phyloP scores from a whole-genome alignment of 495 filamentous ascomycete species.

The Aspergillus saccharolyticus region DNA sequence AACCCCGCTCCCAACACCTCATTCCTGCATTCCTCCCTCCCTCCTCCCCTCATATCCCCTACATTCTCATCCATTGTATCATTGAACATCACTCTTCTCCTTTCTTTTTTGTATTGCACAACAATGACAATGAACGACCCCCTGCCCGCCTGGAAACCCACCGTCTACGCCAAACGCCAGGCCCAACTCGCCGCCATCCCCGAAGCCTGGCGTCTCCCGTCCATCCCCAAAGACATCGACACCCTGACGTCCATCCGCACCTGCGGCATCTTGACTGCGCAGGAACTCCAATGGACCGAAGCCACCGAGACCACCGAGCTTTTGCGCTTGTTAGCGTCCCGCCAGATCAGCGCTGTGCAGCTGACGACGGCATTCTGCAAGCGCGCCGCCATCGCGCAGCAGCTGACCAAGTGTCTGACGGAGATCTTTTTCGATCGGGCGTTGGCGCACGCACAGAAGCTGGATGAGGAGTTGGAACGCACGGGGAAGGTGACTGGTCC shows the following conservation, averaged over 20 bases:
- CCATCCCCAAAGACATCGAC: slow-evolving; percentile 9
- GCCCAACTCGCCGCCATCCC: slow-evolving; percentile 31
- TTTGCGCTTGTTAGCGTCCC: slow-evolving; percentile 37
- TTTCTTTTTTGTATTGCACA: no score
- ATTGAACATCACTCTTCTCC: no score
- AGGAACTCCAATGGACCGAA: slow-evolving; percentile 50
- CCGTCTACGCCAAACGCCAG: slow-evolving; percentile 9
- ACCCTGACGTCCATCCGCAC: slow-evolving; percentile 20
- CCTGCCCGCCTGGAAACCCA: slow-evolving; percentile 15
- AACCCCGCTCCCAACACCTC: background rate
- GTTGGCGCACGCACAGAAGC: slow-evolving; percentile 31
- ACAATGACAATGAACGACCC: slow-evolving; percentile 9
- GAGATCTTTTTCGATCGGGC: slow-evolving; percentile 57
- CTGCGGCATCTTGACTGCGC: slow-evolving; percentile 35
- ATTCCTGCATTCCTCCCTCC: background rate
- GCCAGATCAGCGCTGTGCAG: slow-evolving; percentile 37
- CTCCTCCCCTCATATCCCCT: no score
- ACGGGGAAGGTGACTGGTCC: slow-evolving; percentile 50
- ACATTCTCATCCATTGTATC: no score
- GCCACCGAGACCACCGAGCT: slow-evolving; percentile 38
- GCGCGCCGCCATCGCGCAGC: slow-evolving; percentile 55
- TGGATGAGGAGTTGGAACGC: slow-evolving; percentile 38
- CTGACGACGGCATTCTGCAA: slow-evolving; percentile 53
- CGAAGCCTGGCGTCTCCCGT: slow-evolving; percentile 27
- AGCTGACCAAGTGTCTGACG: slow-evolving; percentile 56